phyloP scores from a whole-genome alignment of 1,284 basidiomycete species.

The Volvariella volvacea region DNA sequence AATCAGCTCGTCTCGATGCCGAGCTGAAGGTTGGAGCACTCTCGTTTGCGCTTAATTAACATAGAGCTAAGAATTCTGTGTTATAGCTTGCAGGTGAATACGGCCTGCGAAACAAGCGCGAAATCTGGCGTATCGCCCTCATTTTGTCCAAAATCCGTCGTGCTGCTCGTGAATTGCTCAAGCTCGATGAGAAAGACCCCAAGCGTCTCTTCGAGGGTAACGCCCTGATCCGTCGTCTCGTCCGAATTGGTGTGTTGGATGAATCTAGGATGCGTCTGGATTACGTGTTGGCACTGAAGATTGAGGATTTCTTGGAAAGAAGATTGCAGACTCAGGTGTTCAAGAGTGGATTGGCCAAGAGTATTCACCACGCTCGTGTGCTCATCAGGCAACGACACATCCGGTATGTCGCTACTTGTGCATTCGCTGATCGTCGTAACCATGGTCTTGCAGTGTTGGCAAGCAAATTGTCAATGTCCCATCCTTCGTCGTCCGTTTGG shows the following conservation, averaged over 20 bases:
- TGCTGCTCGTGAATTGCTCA: slow-evolving; percentile 99
- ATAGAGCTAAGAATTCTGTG: not conserved
- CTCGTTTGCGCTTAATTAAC: slow-evolving; percentile 1
- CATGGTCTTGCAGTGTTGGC: slow-evolving; percentile 71
- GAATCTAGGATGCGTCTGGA: slow-evolving; percentile 99
- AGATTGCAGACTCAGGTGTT: slow-evolving; percentile 99
- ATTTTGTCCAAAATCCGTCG: slow-evolving; percentile 99
- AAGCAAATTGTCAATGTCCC: slow-evolving; percentile 99
- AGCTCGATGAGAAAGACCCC: slow-evolving; percentile 99
- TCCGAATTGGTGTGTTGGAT: slow-evolving; percentile 99
- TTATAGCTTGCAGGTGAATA: slow-evolving; percentile 95
- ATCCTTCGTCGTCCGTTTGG: slow-evolving; percentile 96
- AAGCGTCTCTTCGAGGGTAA: slow-evolving; percentile 99
- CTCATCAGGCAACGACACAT: slow-evolving; percentile 97
- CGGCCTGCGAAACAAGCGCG: slow-evolving; percentile 99
- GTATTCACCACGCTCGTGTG: slow-evolving; percentile 97
- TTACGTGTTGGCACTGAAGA: slow-evolving; percentile 99
- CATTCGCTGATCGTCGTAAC: slow-evolving; percentile 1
- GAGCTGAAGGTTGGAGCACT: slow-evolving; percentile 85
- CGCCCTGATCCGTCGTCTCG: slow-evolving; percentile 97
- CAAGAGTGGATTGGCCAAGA: slow-evolving; percentile 98
- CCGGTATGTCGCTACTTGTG: slow-evolving; percentile 48
- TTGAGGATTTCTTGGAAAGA: slow-evolving; percentile 99
- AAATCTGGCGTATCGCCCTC: slow-evolving; percentile 99
- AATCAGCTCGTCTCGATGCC: slow-evolving; percentile 96